Conservation (phyloP, 129 eudicot genomes). For the Flaveria bidentis region DNA sequence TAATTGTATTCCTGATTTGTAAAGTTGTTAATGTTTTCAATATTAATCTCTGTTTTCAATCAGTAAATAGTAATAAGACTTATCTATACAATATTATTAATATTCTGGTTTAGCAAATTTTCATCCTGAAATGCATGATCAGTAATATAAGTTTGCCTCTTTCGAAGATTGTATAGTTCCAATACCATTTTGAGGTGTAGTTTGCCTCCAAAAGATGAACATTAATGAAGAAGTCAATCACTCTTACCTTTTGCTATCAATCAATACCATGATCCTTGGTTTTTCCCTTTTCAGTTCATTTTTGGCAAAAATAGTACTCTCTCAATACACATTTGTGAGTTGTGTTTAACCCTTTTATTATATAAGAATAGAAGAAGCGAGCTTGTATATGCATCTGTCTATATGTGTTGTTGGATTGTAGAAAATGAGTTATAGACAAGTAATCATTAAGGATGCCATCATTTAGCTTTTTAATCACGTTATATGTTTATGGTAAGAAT, state of each 20-base stretch:
- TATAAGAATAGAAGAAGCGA: background rate
- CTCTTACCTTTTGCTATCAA: background rate
- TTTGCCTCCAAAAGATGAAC: conserved; percentile 8
- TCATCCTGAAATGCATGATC: background rate
- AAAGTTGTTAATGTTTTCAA: background rate
- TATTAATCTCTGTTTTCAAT: background rate
- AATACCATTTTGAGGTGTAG: background rate
- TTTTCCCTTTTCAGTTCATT: background rate
- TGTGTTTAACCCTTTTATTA: background rate
- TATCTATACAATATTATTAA: background rate
- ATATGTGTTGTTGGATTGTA: background rate
- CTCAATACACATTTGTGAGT: background rate
- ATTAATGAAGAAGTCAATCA: background rate
- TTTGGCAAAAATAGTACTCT: no score
- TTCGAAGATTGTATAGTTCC: background rate
- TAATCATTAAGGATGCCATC: background rate
- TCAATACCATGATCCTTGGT: background rate
- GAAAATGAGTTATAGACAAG: background rate
- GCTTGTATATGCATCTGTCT: background rate
- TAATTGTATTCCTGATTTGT: background rate
- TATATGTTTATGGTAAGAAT: background rate
- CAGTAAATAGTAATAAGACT: background rate
- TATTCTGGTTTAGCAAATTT: background rate
- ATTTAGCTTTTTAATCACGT: background rate
- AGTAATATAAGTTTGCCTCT: background rate